Evolutionary conservation across 2,329 filamentous ascomycete species (phyloP).

Genomic region (Fusarium brevicatenulatum): DNA sequence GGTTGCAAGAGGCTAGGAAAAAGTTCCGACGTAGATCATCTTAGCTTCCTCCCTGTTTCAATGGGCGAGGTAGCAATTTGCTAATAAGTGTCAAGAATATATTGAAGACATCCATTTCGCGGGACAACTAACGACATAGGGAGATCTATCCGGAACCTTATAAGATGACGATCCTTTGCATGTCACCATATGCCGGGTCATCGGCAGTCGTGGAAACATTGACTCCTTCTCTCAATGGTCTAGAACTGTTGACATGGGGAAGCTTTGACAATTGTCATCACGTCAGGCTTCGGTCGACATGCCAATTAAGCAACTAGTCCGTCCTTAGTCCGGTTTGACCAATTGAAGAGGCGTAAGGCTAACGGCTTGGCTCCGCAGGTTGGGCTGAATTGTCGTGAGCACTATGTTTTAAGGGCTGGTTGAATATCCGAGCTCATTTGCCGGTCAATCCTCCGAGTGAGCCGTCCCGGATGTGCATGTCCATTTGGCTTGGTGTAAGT

Average conservation of each 20-base stretch:
- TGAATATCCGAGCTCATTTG: not conserved
- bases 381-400: not conserved
- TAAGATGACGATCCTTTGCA: not conserved
- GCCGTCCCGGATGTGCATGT: not conserved
- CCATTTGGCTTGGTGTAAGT: not conserved
- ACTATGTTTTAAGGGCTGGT: not conserved
- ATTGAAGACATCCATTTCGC: not conserved
- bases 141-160: not conserved
- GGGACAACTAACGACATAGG: not conserved
- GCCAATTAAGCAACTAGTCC: not conserved
- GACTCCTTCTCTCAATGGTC: not conserved
- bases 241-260: not conserved
- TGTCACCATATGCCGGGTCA: not conserved
- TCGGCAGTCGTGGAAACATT: not conserved
- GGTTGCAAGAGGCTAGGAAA: conserved; percentile 6
- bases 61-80: not conserved
- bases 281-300: not conserved
- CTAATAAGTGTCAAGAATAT: not conserved
- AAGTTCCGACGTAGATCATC: conserved; percentile 22
- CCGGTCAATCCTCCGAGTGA: not conserved
- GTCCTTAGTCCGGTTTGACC: not conserved
- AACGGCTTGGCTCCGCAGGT: not conserved
- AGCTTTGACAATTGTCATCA: not conserved
- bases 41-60: not conserved
- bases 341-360: not conserved